Percentiles rank a stretch among this genome's conserved stretches.
Conservation (phyloP, 306 rosid species). For the Quercus rubra region DNA sequence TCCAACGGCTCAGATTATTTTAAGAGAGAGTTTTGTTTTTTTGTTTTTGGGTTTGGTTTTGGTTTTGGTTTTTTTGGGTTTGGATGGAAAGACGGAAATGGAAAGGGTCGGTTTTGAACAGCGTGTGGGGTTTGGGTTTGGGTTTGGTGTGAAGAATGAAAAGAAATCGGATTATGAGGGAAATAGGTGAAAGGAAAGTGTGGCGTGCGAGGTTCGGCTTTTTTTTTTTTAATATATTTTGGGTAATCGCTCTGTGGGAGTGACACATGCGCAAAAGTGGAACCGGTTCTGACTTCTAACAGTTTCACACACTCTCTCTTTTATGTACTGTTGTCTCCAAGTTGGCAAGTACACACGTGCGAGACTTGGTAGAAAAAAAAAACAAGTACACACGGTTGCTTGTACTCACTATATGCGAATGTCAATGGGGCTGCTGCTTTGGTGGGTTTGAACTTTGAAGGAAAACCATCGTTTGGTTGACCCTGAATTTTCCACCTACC, state of each 20-base stretch:
- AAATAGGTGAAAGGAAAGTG: not conserved
- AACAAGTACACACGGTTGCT: no score
- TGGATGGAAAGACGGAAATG: slow-evolving; percentile 28
- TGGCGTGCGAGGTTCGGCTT: not conserved
- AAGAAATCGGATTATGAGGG: no score
- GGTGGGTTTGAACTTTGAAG: no score
- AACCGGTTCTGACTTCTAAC: not conserved
- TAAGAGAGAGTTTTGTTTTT: slow-evolving; percentile 23
- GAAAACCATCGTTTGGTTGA: no score
- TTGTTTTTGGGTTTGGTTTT: slow-evolving; percentile 10
- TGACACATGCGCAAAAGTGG: not conserved
- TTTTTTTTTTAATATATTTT: not conserved
- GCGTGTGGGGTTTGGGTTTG: not conserved
- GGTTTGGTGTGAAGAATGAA: not conserved
- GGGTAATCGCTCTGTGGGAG: not conserved
- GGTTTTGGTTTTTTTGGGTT: slow-evolving; percentile 18
- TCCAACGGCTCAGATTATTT: slow-evolving; percentile 57
- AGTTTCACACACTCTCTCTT: no score
- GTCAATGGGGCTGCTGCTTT: no score
- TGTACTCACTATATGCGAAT: no score
- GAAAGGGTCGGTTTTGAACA: slow-evolving; percentile 44
- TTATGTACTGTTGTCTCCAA: not conserved
- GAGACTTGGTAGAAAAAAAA: no score
- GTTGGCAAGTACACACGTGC: not conserved
- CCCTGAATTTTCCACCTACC: no score